Evolutionary conservation across 2,329 filamentous ascomycete species (phyloP), one percentile per base, ranked within the genome.

Genomic region (Chaetothyriales sp.): DNA sequence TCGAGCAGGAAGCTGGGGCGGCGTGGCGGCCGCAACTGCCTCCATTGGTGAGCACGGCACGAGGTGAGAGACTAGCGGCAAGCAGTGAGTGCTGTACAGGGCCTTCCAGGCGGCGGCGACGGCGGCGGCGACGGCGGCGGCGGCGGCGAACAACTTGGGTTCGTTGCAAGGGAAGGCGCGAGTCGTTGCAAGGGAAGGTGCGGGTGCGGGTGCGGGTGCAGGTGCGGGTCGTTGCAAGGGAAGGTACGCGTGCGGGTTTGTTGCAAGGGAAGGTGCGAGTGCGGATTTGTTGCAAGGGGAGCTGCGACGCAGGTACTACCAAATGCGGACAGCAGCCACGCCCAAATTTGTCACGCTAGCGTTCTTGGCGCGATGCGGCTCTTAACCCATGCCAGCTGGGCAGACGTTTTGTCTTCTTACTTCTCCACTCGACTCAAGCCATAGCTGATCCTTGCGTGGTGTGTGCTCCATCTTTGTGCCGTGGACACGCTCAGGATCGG

Each of bases 1-100:
- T 43, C 83, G 83, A 50, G 79, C 74, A 7, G 89, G 92, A 43
- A 97, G 80, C 59, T 53, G 33, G 10, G 33, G 33, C 33, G 33
- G 33, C 15, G 33, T 40, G 33, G 33, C 33, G 5, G 33, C 33
- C 33, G 33, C 33, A 40, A 40, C 13, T 15, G 33, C 33, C 5
- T 40, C 33, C 33, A 40, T 40, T 40, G 33, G 33, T 15, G 10
- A 15, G 33, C 15, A 40, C 33, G 33, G 15, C 10, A 15, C 8
- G 15, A 40, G 9, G 33, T 40, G 33, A 15, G 4, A 9, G 15
- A 5, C 5, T 9, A 40, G 10, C 15, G 10, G 33, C 4, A 40
- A 40, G 10, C 15, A 40, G 33, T 40, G n/a, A n/a, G n/a, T n/a
- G n/a, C n/a, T n/a, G n/a, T n/a, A n/a, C n/a, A n/a, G n/a, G n/a